These are phyloP conservation scores for Penicillium turbatum DNA, from an alignment of 495 filamentous ascomycete species.

Conservation along the genomic window DNA sequence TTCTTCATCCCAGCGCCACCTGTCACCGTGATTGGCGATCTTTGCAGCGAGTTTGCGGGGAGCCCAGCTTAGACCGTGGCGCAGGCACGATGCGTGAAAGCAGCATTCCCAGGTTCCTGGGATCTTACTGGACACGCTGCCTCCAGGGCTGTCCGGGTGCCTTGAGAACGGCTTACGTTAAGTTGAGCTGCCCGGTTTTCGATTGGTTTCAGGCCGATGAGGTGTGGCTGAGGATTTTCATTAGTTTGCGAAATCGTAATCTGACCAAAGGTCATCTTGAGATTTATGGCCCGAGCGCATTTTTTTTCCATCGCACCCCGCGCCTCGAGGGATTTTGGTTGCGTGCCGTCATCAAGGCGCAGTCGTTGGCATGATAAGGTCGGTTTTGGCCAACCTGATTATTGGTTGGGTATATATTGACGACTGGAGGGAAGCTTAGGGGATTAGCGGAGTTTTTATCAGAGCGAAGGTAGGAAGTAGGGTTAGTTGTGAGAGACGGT, in stretches of 20 bases:
- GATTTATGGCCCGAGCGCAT: neutral
- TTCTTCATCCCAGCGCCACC: neutral
- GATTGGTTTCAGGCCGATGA: neutral
- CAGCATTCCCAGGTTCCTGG: too few species aligned
- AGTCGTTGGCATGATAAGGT: neutral
- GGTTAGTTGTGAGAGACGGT: too few species aligned
- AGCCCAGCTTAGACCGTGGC: neutral
- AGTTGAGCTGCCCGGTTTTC: neutral
- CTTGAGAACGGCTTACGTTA: neutral
- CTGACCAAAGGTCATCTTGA: neutral
- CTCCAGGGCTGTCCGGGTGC: neutral
- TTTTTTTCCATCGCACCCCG: constrained; percentile 1
- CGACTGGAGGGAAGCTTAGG: too few species aligned
- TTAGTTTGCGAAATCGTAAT: neutral
- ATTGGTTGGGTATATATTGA: too few species aligned
- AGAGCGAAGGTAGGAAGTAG: too few species aligned
- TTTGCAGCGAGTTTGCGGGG: neutral
- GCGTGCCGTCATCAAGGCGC: neutral
- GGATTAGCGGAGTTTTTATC: neutral
- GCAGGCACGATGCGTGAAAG: neutral
- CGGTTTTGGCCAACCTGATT: neutral
- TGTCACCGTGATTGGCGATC: neutral
- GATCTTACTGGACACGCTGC: neutral
- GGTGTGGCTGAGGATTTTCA: constrained; percentile 1
- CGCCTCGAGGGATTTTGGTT: neutral